Base-by-base conservation (phyloP, 257 asterid genomes). In the Fraxinus quadrangulata region DNA sequence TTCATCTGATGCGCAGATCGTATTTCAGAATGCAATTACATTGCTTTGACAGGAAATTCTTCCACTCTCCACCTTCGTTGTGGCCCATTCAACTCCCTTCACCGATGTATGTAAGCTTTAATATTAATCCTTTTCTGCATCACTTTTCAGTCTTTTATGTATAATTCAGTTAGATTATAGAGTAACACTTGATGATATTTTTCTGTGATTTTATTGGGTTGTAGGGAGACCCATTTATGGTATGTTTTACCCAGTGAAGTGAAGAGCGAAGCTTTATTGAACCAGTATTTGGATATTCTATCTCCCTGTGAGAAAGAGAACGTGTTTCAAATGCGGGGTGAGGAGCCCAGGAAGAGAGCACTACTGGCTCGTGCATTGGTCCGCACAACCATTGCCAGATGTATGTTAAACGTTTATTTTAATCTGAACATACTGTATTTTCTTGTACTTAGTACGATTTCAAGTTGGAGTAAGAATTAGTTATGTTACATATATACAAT, bases 201-300 rank as follows among this genome's bases (percentile, higher is more conserved):
- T 26, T 40, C 14, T 17, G 68, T 26, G 21, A 23, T 73, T 77
- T 67, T 26, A 31, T 65, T 54, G 42, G 24, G 4, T 78, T 73
- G 73, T 81, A 94, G 98, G 90, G 97, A 90, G 78, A 82, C 91
- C 63, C 98, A 94, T 90, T 78, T 94, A 61, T 94, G 98, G 98
- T 94, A 89, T 76, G 86, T 90, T 19, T 85, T 81, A 34, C 97
- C 97, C 61, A 72, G 86, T 59, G 92, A 92, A 85, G 94, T 92
- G 82, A 89, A 84, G 83, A 79, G 84, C 59, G 89, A 91, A 79
- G 67, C 89, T 1, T 79, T 94, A 75, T 70, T 92, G 12, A 88
- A 84, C 73, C 90, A 82, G 70, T 92, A 91, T 83, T 82, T 84
- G 2, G 92, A 89, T 78, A 85, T 94, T 42, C 74, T 94, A 31